Evolutionary conservation across 768 basidiomycete genomes (phyloP).

Genomic region (Tulasnella sp.): DNA sequence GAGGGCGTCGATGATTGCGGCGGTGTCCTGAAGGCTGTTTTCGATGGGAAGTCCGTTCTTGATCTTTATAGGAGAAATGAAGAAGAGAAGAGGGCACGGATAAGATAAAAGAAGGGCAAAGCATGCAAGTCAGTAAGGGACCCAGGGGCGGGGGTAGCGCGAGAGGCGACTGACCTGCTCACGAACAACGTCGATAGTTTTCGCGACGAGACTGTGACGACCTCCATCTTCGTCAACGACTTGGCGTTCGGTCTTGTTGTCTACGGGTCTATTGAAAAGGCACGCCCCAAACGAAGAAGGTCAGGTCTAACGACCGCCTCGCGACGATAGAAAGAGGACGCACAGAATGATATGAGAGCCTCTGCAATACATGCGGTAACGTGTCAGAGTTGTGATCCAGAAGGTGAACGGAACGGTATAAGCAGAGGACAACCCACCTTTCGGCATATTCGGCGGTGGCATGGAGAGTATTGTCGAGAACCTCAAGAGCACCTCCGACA

Average conservation of each 20-base stretch:
- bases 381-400: neutral
- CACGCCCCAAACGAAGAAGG: neutral
- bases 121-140: too few species aligned
- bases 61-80: neutral
- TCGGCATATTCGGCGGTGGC: constrained; percentile 13
- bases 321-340: neutral
- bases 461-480: constrained; percentile 13
- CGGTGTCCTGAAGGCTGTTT: neutral
- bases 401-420: neutral
- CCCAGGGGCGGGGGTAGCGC: too few species aligned
- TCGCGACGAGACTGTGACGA: constrained; percentile 10
- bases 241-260: constrained; percentile 23
- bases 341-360: neutral
- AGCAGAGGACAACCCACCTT: neutral
- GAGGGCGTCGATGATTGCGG: constrained; percentile 5
- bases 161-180: constrained; percentile 7
- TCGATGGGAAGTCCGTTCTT: constrained; percentile 27
- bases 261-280: neutral
- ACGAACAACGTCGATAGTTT: constrained; percentile 24
- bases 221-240: neutral
- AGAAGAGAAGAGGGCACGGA: too few species aligned
- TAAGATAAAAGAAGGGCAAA: too few species aligned
- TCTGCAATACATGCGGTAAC: neutral
- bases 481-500: neutral
- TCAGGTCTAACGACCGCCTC: constrained; percentile 15